Evolutionary conservation across 2,329 filamentous ascomycete species (phyloP).

Genomic region (Gnomoniopsis sp.): DNA sequence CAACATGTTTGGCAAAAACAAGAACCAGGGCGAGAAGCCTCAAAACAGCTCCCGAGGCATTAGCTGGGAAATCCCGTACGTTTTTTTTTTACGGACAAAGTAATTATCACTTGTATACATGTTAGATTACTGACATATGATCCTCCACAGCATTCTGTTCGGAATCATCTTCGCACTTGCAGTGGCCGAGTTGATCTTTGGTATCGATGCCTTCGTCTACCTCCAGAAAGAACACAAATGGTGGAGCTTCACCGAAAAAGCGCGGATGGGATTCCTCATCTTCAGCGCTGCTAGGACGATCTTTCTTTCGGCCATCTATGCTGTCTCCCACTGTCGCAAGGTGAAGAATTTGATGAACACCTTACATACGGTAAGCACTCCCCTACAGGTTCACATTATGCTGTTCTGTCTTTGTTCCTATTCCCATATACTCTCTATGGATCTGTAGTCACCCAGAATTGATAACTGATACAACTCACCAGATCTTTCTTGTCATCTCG

Average conservation of each 20-base stretch:
- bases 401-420: background rate
- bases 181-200: constrained; percentile 10
- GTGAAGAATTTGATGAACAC: constrained; percentile 13
- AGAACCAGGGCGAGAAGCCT: constrained; percentile 9
- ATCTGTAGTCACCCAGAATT: background rate
- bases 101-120: background rate
- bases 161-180: constrained; percentile 10
- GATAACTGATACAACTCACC: background rate
- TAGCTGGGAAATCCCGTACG: constrained; percentile 7
- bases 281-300: constrained; percentile 11
- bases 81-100: background rate
- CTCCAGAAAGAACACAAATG: constrained; percentile 9
- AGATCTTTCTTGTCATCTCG: constrained; percentile 12
- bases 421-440: background rate
- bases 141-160: constrained; percentile 10
- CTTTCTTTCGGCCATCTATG: constrained; percentile 6
- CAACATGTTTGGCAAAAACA: constrained; percentile 7
- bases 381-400: background rate
- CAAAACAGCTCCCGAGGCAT: constrained; percentile 4
- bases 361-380: background rate
- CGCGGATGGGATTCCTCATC: constrained; percentile 13
- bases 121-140: background rate
- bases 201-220: constrained; percentile 11
- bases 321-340: background rate
- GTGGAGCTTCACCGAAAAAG: constrained; percentile 9